Percentiles rank a stretch among this genome's conserved stretches.
Evolutionary conservation across 768 basidiomycete species (phyloP).

Genomic region (Jaapia argillacea): DNA sequence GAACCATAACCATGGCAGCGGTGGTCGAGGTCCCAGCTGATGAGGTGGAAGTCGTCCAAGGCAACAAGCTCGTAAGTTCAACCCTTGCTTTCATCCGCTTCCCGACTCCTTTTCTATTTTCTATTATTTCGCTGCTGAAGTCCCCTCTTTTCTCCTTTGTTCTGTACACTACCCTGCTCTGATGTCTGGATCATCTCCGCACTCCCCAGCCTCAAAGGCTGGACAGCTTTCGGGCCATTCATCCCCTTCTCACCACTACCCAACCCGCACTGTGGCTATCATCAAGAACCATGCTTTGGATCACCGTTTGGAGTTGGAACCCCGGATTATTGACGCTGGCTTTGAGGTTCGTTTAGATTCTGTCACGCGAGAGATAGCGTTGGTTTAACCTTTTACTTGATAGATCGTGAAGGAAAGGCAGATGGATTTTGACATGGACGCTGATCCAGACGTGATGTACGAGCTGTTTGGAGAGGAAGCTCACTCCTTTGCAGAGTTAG

Average conservation of each 20-base stretch:
- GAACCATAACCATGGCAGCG: too few relatives aligned
- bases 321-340: slow-evolving; percentile 65
- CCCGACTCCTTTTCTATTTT: not conserved
- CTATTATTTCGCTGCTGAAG: not conserved
- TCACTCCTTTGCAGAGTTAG: slow-evolving; percentile 67
- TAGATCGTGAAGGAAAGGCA: slow-evolving; percentile 83
- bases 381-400: too few relatives aligned
- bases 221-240: not conserved
- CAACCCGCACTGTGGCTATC: slow-evolving; percentile 68
- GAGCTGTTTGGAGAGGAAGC: slow-evolving; percentile 78
- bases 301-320: slow-evolving; percentile 74
- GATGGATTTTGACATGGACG: slow-evolving; percentile 81
- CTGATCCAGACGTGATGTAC: slow-evolving; percentile 68
- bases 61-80: too few relatives aligned
- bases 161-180: not conserved
- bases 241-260: not conserved
- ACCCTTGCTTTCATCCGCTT: not conserved
- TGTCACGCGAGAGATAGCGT: not conserved
- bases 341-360: slow-evolving; percentile 68
- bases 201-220: not conserved
- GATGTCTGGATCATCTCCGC: not conserved
- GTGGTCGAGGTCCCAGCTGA: too few relatives aligned
- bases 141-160: not conserved
- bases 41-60: too few relatives aligned
- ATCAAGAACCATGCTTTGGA: slow-evolving; percentile 73